Evolutionary conservation across 192 early-diverging fungal species (phyloP), one percentile per base, ranked within the genome.

Genomic region (Kickxella alabastrina): DNA sequence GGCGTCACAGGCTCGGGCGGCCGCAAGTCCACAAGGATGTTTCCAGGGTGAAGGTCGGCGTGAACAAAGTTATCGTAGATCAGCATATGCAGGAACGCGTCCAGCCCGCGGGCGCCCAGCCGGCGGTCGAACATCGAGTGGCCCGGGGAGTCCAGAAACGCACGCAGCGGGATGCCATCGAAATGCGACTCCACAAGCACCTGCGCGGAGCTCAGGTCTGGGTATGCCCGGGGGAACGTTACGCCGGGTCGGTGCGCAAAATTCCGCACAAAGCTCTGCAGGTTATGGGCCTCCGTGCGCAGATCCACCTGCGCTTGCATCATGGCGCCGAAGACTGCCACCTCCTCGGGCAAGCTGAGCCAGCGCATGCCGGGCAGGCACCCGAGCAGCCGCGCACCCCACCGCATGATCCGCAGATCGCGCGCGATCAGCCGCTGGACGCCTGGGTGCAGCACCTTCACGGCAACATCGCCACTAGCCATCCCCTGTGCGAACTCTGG

Each of bases 21-120:
- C 35, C 72, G 76, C 54, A 95, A 92, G 10, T 82, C 82, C 1
- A 98, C 80, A 58, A 92, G 65, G 38, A 96, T 95, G 56, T 98
- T 98, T 27, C 92, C 95, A 14, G 93, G 93, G 45, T 98, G 95
- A 49, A 96, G 54, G 65, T 96, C 95, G 4, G 91, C 87, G 57
- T 98, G 95, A 19, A 91, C 82, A 78, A 95, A 92, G 64, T 98
- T 98, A 70, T 93, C 90, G 38, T 89, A 75, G 26, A 94, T 88
- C 0, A 98, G 80, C 95, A 98, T 98, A 27, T 87, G 80, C 77
- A 92, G 63, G 49, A 89, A 92, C 4, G 85, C 75, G 45, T 88
- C 69, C 51, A 95, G 74, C 42, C 95, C 95, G 45, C 87, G 84
- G 27, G 88, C 78, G 7, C 90, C 92, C 43, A 96, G 65, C 42